A percentile compares a stretch with the other conserved stretches of the same genome.
phyloP scores from a whole-genome alignment of 805 yeast genomes.

The Ogataea corticis region DNA sequence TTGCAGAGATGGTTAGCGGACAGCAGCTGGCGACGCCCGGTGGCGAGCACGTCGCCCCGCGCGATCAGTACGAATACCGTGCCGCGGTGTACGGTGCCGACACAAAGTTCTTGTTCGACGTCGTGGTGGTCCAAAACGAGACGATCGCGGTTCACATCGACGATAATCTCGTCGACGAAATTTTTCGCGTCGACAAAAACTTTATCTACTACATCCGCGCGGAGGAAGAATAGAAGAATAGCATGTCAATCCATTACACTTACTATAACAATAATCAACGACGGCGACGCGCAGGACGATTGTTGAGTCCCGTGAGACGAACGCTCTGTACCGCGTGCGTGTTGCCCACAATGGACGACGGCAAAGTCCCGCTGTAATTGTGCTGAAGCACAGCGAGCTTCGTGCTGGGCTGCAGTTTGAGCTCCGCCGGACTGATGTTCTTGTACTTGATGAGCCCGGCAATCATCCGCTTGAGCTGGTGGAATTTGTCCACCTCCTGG shows the following conservation, averaged over 20 bases:
- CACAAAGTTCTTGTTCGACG: constrained; percentile 12
- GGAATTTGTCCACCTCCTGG: constrained; percentile 45
- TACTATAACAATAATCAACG: too few relatives aligned
- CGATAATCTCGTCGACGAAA: too few relatives aligned
- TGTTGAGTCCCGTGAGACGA: constrained; percentile 17
- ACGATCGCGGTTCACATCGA: too few relatives aligned
- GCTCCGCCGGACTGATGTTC: constrained; percentile 31
- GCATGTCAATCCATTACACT: too few relatives aligned
- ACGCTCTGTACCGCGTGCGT: constrained; percentile 14
- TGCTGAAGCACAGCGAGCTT: constrained; percentile 68
- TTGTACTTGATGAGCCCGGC: constrained; percentile 37
- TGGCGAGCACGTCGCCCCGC: not conserved
- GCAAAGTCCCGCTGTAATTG: constrained; percentile 78
- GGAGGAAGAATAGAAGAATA: too few relatives aligned
- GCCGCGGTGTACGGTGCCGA: constrained; percentile 19
- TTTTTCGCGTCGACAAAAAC: too few relatives aligned
- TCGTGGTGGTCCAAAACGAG: constrained; percentile 13
- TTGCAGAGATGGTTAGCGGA: not conserved
- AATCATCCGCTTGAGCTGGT: constrained; percentile 45
- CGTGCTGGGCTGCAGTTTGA: constrained; percentile 39
- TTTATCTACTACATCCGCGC: too few relatives aligned
- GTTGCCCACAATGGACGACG: constrained; percentile 45
- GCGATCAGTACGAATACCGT: constrained; percentile 12
- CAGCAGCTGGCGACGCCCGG: constrained; percentile 1
- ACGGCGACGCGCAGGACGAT: too few relatives aligned